Evolutionary conservation across 108 stramenopile genomes (phyloP).

Genomic region (Nannochloropsis gaditana): DNA sequence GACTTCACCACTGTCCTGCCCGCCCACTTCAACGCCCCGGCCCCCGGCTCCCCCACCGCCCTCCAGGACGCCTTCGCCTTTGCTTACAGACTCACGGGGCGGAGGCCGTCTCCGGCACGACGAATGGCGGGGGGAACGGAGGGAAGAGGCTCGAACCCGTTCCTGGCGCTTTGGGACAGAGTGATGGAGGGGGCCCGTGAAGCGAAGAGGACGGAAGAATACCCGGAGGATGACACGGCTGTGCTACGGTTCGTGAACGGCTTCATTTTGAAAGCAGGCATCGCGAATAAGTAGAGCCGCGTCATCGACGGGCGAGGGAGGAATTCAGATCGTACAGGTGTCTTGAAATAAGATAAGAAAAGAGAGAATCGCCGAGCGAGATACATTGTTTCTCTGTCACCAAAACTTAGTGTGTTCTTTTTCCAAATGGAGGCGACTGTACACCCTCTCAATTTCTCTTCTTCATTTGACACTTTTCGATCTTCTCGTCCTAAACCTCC

Average conservation of each 20-base stretch:
- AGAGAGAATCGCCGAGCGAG: too few species aligned
- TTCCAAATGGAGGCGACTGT: too few species aligned
- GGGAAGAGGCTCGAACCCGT: not conserved
- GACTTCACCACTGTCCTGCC: conserved; percentile 15
- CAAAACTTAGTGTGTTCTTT: too few species aligned
- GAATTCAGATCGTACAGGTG: too few species aligned
- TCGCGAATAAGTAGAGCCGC: conserved; percentile 23
- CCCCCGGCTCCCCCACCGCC: conserved; percentile 26
- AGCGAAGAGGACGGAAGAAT: not conserved
- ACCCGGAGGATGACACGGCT: conserved; percentile 34
- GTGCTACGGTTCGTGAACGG: conserved; percentile 41
- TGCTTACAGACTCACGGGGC: not conserved
- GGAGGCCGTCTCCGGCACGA: not conserved
- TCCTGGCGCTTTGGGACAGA: not conserved
- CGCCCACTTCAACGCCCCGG: conserved; percentile 31
- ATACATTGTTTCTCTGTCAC: too few species aligned
- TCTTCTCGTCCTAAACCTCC: too few species aligned
- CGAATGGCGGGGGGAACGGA: not conserved
- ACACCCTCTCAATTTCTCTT: too few species aligned
- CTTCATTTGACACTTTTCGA: too few species aligned
- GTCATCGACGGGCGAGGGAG: too few species aligned
- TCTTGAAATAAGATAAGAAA: too few species aligned
- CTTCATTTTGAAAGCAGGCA: conserved; percentile 36
- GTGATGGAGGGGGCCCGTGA: not conserved
- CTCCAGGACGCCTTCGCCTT: conserved; percentile 36